A percentile compares a stretch with the other conserved stretches of the same genome.
These are phyloP conservation scores for Acrodontium crateriforme DNA, from an alignment of 2,329 filamentous ascomycete species.

Conservation along the genomic window DNA sequence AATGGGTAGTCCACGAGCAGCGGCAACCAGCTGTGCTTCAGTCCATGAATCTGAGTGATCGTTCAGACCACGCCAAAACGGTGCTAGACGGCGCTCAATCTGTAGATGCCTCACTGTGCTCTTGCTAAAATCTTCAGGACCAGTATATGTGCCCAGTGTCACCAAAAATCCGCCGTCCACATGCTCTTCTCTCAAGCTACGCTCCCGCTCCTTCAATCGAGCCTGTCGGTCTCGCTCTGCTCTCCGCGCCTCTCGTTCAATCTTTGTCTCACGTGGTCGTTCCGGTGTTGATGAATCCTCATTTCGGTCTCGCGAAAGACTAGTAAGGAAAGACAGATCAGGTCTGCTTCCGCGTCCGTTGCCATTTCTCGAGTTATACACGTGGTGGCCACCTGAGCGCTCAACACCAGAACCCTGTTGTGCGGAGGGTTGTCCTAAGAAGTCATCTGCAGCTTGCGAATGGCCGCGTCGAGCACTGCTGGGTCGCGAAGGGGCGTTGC, in stretches of 20 bases:
- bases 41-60: constrained; percentile 84
- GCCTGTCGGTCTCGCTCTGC: constrained; percentile 66
- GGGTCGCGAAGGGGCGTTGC: too few species aligned
- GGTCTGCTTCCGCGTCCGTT: constrained; percentile 37
- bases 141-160: constrained; percentile 85
- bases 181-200: constrained; percentile 80
- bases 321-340: constrained; percentile 42
- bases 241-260: constrained; percentile 77
- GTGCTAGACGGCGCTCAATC: constrained; percentile 85
- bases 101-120: constrained; percentile 76
- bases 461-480: too few species aligned
- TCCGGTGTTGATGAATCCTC: constrained; percentile 32
- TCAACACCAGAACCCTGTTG: too few species aligned
- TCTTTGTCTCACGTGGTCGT: constrained; percentile 69
- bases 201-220: constrained; percentile 71
- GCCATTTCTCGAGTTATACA: constrained; percentile 30
- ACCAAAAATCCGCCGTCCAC: constrained; percentile 92
- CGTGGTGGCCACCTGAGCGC: too few species aligned
- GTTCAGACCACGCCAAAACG: constrained; percentile 88
- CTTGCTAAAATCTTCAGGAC: constrained; percentile 88
- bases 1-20: constrained; percentile 68
- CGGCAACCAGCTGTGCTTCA: constrained; percentile 88
- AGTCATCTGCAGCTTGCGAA: too few species aligned
- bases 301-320: constrained; percentile 37
- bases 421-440: too few species aligned